Conservation (phyloP, 2,329 filamentous ascomycete species). For the Trichoderma breve region DNA sequence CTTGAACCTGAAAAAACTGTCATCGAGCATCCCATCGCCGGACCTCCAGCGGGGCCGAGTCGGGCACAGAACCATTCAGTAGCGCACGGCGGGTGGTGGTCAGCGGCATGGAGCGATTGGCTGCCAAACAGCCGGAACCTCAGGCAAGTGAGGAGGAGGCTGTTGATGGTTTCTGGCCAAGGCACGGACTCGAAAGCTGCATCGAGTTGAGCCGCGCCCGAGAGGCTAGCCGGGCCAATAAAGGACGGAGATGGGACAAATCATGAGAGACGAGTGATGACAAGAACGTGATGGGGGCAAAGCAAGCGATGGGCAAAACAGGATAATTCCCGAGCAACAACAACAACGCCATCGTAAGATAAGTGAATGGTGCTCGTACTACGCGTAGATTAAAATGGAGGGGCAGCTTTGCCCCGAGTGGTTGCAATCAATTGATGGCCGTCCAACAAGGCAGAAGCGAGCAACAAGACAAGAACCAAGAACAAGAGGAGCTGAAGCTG, state of each 20-base stretch:
- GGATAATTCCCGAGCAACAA: not conserved
- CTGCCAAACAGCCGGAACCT: conserved; percentile 2
- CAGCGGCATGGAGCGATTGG: conserved; percentile 11
- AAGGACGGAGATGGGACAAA: not conserved
- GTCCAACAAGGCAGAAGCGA: not conserved
- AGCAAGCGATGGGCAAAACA: not conserved
- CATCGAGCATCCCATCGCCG: not conserved
- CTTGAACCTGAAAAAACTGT: not conserved
- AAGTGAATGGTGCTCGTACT: not conserved
- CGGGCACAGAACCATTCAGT: not conserved
- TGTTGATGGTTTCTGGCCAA: not conserved
- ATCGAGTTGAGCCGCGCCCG: conserved; percentile 8
- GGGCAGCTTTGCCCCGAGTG: not conserved
- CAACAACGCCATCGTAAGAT: not conserved
- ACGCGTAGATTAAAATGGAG: not conserved
- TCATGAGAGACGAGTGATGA: not conserved
- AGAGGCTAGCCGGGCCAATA: not conserved
- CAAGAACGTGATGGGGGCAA: not conserved
- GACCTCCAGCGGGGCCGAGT: conserved; percentile 3
- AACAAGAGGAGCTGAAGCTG: not conserved
- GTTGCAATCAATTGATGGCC: not conserved
- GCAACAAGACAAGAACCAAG: not conserved
- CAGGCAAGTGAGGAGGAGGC: not conserved
- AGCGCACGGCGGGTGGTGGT: conserved; percentile 1
- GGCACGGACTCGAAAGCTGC: not conserved